Evolutionary conservation across 768 basidiomycete genomes (phyloP).

Genomic region (Suillus weaverae): DNA sequence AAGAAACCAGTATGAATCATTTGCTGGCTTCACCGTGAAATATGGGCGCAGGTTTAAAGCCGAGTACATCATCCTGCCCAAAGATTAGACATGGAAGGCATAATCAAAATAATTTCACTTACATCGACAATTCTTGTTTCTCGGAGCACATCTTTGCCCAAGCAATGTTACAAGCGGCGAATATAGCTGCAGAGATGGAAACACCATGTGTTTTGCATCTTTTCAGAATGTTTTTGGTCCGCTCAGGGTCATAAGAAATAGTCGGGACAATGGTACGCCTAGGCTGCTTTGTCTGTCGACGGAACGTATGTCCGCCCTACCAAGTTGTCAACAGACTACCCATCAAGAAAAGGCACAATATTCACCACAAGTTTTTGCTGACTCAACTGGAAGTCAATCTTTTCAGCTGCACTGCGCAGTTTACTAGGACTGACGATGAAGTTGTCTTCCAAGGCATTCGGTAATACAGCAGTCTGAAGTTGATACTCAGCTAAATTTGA

Average conservation of each 20-base stretch:
- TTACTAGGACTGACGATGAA: slow-evolving; percentile 38
- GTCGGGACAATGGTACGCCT: slow-evolving; percentile 73
- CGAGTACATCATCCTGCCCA: slow-evolving; percentile 75
- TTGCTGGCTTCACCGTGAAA: slow-evolving; percentile 42
- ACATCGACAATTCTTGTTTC: slow-evolving; percentile 54
- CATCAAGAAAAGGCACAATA: slow-evolving; percentile 9
- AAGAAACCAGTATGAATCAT: slow-evolving; percentile 78
- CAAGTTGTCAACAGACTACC: not conserved
- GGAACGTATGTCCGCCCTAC: slow-evolving; percentile 77
- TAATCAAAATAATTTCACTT: slow-evolving; percentile 20
- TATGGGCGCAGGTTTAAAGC: slow-evolving; percentile 77
- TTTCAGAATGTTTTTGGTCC: slow-evolving; percentile 63
- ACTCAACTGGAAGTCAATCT: slow-evolving; percentile 54
- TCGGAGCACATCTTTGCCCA: slow-evolving; percentile 56
- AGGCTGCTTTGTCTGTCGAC: slow-evolving; percentile 41
- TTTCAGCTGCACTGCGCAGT: slow-evolving; percentile 46
- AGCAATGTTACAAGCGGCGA: slow-evolving; percentile 73
- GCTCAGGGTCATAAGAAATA: slow-evolving; percentile 51
- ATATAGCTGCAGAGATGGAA: slow-evolving; percentile 73
- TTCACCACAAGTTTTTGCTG: slow-evolving; percentile 59
- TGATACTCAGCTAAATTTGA: slow-evolving; percentile 5
- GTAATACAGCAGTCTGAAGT: slow-evolving; percentile 31
- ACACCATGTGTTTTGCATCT: slow-evolving; percentile 71
- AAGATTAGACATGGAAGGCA: not conserved
- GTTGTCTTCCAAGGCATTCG: slow-evolving; percentile 51